phyloP scores from a whole-genome alignment of 1,284 basidiomycete genomes.

The Trichosporon ovoides region DNA sequence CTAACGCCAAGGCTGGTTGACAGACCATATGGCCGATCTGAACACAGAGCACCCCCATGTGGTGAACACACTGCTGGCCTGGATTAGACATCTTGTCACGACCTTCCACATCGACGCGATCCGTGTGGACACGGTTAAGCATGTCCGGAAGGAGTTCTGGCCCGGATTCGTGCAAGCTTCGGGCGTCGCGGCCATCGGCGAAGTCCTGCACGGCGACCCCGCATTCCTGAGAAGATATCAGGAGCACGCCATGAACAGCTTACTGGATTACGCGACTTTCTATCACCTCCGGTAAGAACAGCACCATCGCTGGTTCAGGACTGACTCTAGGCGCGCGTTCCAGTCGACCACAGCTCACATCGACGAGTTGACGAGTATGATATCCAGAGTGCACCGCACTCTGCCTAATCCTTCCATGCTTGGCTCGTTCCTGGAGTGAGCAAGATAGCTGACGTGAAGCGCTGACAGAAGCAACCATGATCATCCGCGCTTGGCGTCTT shows the following conservation, averaged over 20 bases:
- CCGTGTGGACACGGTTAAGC: slow-evolving; percentile 52
- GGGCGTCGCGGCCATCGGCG: slow-evolving; percentile 52
- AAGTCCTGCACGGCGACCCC: slow-evolving; percentile 50
- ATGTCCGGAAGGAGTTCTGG: slow-evolving; percentile 53
- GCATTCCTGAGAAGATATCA: slow-evolving; percentile 44
- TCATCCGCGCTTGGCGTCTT: slow-evolving; percentile 46
- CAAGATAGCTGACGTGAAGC: slow-evolving; percentile 1
- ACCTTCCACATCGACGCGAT: slow-evolving; percentile 50
- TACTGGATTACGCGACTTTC: slow-evolving; percentile 58
- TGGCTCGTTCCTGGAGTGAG: slow-evolving; percentile 51
- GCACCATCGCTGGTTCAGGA: not conserved
- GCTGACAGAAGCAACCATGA: slow-evolving; percentile 47
- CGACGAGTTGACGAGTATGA: slow-evolving; percentile 38
- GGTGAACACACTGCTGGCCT: slow-evolving; percentile 44
- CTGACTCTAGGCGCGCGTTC: slow-evolving; percentile 39
- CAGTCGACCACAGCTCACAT: slow-evolving; percentile 23
- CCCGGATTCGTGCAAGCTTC: slow-evolving; percentile 47
- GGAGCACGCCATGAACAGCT: slow-evolving; percentile 51
- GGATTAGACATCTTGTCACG: slow-evolving; percentile 49
- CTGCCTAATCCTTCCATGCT: slow-evolving; percentile 46
- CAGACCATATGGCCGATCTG: slow-evolving; percentile 49
- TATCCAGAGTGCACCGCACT: slow-evolving; percentile 31
- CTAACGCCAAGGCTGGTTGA: slow-evolving; percentile 45
- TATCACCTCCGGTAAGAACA: slow-evolving; percentile 44
- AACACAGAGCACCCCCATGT: slow-evolving; percentile 51